phyloP scores from a whole-genome alignment of 257 asterid genomes.

The Lithospermum erythrorhizon region DNA sequence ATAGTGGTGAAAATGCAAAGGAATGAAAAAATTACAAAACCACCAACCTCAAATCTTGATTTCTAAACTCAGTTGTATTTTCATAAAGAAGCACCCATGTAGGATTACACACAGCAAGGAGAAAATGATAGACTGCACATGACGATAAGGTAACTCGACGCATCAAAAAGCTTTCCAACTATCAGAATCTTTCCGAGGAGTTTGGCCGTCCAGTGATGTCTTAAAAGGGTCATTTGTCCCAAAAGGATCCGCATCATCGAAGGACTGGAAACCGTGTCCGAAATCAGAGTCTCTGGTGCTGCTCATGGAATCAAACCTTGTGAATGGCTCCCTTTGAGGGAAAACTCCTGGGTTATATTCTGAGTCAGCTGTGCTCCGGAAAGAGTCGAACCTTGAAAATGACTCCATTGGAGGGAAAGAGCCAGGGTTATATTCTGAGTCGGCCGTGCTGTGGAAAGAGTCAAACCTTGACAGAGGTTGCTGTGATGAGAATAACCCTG shows the following conservation, averaged over 20 bases:
- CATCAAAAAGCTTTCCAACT: conserved; percentile 77
- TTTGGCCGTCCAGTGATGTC: conserved; percentile 50
- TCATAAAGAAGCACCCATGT: background rate
- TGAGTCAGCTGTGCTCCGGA: conserved; percentile 58
- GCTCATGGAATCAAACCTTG: conserved; percentile 19
- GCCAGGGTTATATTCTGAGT: conserved; percentile 60
- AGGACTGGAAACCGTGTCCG: conserved; percentile 56
- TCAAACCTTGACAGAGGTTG: conserved; percentile 60
- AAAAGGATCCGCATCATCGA: conserved; percentile 73
- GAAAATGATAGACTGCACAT: conserved; percentile 4
- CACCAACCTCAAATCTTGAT: background rate
- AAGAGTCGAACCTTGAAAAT: conserved; percentile 22
- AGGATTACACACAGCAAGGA: background rate
- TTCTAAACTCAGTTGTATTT: background rate
- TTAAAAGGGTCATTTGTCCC: conserved; percentile 57
- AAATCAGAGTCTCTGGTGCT: conserved; percentile 54
- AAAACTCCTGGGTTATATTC: conserved; percentile 48
- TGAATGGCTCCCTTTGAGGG: conserved; percentile 29
- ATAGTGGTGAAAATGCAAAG: no score
- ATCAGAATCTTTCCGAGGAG: conserved; percentile 63
- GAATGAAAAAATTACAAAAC: conserved; percentile 6
- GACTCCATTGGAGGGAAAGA: conserved; percentile 33
- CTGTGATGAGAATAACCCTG: conserved; percentile 40
- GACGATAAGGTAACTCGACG: background rate
- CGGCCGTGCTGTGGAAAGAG: conserved; percentile 78